phyloP scores from a whole-genome alignment of 2,329 filamentous ascomycete species.

The Chrysoporthe deuterocubensis region DNA sequence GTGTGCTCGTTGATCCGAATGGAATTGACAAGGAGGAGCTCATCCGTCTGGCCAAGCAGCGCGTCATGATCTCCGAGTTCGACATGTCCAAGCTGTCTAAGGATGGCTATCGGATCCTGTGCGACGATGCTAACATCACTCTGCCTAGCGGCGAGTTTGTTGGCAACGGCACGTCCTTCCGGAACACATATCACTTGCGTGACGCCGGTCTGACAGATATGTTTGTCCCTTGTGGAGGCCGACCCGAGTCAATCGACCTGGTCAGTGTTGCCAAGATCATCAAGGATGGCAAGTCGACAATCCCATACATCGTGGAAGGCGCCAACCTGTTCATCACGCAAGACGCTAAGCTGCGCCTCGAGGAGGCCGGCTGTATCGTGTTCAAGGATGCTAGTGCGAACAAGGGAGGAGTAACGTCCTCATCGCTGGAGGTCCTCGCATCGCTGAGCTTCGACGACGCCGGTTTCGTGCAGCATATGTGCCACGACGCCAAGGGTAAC shows the following conservation, averaged over 20 bases:
- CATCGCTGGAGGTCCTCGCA: conserved; percentile 92
- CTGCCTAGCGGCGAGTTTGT: conserved; percentile 86
- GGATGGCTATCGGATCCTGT: conserved; percentile 87
- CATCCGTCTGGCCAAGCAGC: conserved; percentile 78
- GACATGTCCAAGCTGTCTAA: conserved; percentile 83
- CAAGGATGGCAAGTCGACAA: conserved; percentile 80
- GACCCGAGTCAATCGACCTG: conserved; percentile 94
- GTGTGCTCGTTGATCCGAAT: conserved; percentile 90
- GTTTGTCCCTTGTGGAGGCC: conserved; percentile 95
- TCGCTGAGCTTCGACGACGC: conserved; percentile 92
- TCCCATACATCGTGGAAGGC: conserved; percentile 96
- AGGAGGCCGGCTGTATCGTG: conserved; percentile 91
- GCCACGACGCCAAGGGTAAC: conserved; percentile 71
- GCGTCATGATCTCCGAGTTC: conserved; percentile 88
- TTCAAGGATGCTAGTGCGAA: conserved; percentile 99
- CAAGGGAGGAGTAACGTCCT: conserved; percentile 98
- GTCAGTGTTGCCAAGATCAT: conserved; percentile 87
- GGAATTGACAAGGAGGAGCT: conserved; percentile 87
- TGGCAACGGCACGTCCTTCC: conserved; percentile 91
- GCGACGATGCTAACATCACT: conserved; percentile 88
- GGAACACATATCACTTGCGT: conserved; percentile 95
- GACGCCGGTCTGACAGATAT: conserved; percentile 76
- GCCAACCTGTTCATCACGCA: conserved; percentile 99
- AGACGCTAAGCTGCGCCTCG: conserved; percentile 92
- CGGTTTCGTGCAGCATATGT: conserved; percentile 93